Evolutionary conservation across 176 grass and related monocot genomes (phyloP).

Genomic region (Coix lacrymajobi): DNA sequence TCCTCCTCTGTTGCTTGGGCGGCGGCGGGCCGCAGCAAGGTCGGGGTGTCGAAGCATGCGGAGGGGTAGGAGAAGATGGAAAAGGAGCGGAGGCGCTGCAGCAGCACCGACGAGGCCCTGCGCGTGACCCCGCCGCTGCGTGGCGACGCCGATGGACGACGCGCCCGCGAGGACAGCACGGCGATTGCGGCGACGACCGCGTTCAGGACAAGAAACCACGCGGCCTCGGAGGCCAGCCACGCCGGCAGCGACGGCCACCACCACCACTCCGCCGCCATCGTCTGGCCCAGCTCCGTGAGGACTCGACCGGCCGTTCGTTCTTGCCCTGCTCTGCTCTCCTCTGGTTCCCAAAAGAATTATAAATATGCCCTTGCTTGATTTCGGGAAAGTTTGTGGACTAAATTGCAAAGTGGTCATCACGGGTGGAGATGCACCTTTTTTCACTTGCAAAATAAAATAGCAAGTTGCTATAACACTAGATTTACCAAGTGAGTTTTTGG

Average conservation of each 20-base stretch:
- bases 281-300: too few species aligned
- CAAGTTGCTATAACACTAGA: too few species aligned
- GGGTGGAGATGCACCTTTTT: too few species aligned
- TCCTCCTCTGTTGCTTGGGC: background rate
- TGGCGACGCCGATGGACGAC: background rate
- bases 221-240: background rate
- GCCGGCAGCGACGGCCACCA: background rate
- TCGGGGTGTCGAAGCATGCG: background rate
- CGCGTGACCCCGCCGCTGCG: conserved; percentile 15
- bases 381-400: too few species aligned
- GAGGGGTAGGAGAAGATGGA: conserved; percentile 39
- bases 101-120: conserved; percentile 29
- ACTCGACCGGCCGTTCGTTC: too few species aligned
- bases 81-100: conserved; percentile 33
- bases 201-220: conserved; percentile 29
- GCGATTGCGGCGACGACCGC: conserved; percentile 32
- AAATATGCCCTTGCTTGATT: too few species aligned
- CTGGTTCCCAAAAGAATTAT: too few species aligned
- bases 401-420: too few species aligned
- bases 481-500: too few species aligned
- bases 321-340: too few species aligned
- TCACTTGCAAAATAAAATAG: too few species aligned
- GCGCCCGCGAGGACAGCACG: conserved; percentile 11
- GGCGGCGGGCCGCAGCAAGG: background rate
- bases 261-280: background rate